These are phyloP conservation scores for Cladophialophora exuberans DNA, from an alignment of 2,329 filamentous ascomycete genomes.

Conservation along the genomic window DNA sequence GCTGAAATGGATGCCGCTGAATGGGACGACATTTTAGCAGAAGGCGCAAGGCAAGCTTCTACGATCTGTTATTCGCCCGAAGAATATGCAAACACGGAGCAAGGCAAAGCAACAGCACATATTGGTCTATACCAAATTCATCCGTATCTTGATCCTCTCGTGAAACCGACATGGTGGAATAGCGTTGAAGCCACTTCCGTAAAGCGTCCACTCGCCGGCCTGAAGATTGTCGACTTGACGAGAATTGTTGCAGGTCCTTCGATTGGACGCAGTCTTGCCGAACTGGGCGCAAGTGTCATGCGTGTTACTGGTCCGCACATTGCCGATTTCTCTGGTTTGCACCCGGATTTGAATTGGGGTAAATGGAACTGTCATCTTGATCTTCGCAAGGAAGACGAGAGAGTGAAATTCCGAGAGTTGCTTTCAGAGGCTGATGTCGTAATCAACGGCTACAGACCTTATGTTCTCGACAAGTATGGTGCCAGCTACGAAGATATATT, in stretches of 20 bases:
- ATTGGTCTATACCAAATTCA: slow-evolving; percentile 45
- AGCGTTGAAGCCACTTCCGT: slow-evolving; percentile 33
- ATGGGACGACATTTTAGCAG: slow-evolving; percentile 39
- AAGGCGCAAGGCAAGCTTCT: slow-evolving; percentile 44
- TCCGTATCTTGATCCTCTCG: neutral
- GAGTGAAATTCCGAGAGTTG: slow-evolving; percentile 44
- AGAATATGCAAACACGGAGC: slow-evolving; percentile 43
- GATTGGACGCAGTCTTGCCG: slow-evolving; percentile 45
- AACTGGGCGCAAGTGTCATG: slow-evolving; percentile 51
- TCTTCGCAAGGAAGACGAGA: slow-evolving; percentile 47
- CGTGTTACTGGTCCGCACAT: slow-evolving; percentile 48
- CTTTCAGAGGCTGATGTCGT: slow-evolving; percentile 56
- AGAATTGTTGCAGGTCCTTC: slow-evolving; percentile 50
- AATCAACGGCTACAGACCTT: slow-evolving; percentile 56
- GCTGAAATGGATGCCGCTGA: slow-evolving; percentile 38
- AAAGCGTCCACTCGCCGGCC: slow-evolving; percentile 46
- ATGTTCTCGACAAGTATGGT: slow-evolving; percentile 59
- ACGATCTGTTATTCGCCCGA: slow-evolving; percentile 43
- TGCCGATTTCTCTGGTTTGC: slow-evolving; percentile 59
- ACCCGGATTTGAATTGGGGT: slow-evolving; percentile 72
- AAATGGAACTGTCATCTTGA: slow-evolving; percentile 67
- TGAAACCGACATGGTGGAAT: slow-evolving; percentile 13
- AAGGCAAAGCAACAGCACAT: slow-evolving; percentile 47
- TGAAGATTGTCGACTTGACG: slow-evolving; percentile 54
- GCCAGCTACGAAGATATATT: slow-evolving; percentile 54